Evolutionary conservation across 1,284 basidiomycete genomes (phyloP), one percentile per base, ranked within the genome.

Genomic region (Cryptococcus jaspeensis): DNA sequence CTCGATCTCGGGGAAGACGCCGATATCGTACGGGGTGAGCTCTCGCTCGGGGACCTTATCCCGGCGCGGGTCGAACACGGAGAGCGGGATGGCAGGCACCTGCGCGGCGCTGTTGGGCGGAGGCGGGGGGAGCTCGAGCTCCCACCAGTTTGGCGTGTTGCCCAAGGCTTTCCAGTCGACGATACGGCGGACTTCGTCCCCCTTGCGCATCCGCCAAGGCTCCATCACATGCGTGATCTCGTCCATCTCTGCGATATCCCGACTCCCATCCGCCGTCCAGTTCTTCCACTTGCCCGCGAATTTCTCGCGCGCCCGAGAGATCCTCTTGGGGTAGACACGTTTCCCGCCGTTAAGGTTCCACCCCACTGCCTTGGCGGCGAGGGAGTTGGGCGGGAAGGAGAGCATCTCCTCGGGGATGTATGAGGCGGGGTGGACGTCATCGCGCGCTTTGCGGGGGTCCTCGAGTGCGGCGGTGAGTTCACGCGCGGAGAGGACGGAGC

Each of bases 331-430:
- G 8, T 72, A 70, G 8, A 73, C 62, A 15, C 66, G 55, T 38
- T 66, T 68, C 2, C 76, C 76, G 4, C 76, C 76, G 3, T 69
- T 76, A n/a, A 72, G 44, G 47, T 74, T 73, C 72, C 72, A 78
- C 3, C 70, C 76, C 2, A 78, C 69, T 0, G 74, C 71, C 5
- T 58, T 53, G 1, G 73, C 74, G 5, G 62, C 54, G 2, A 67
- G 54, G 1, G 72, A 70, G 53, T 73, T 73, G 1, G 74, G 69
- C 1, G 76, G 75, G 55, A 66, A 75, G 18, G 59, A 50, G 7
- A 78, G 66, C 75, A 77, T 76, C 28, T 68, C 63, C 36, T 70
- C 66, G n/a, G 75, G 76, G 18, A 78, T 75, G 18, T 62, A 54
- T 7, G 59, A 52, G 2, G 61, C 25, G 0, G 74, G 70, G 6